Evolutionary conservation across 2,329 filamentous ascomycete species (phyloP).

Genomic region (Hypoxylon sp.): DNA sequence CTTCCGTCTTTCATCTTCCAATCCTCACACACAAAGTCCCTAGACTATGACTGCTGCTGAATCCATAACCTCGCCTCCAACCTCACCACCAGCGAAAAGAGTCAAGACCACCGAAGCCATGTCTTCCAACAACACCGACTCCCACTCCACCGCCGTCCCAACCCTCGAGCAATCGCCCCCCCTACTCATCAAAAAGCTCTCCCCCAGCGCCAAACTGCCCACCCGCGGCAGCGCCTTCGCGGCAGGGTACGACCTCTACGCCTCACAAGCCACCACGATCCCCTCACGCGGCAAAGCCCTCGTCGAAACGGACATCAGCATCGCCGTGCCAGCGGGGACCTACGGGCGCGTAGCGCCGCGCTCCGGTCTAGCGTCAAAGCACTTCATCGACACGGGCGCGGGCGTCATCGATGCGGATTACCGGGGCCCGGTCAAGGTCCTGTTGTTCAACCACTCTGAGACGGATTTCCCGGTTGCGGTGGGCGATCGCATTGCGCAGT

Average conservation of each 20-base stretch:
- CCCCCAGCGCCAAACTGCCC: constrained; percentile 81
- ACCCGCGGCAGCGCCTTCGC: constrained; percentile 91
- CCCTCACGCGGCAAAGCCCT: constrained; percentile 86
- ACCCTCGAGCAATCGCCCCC: constrained; percentile 64
- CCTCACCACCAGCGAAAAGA: constrained; percentile 84
- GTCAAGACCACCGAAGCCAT: constrained; percentile 68
- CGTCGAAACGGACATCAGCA: constrained; percentile 90
- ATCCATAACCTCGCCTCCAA: constrained; percentile 67
- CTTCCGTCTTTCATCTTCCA: constrained; percentile 11
- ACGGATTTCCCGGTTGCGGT: constrained; percentile 83
- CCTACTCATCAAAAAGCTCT: constrained; percentile 90
- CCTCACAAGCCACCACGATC: constrained; percentile 78
- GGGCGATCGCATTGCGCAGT: constrained; percentile 92
- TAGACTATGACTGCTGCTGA: constrained; percentile 54
- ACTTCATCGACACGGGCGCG: constrained; percentile 96
- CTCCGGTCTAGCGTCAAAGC: constrained; percentile 90
- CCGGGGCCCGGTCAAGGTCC: constrained; percentile 90
- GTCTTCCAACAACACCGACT: constrained; percentile 52
- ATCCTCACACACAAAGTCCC: constrained; percentile 10
- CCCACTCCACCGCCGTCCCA: constrained; percentile 46
- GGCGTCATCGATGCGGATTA: constrained; percentile 99
- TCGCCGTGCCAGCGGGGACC: constrained; percentile 90
- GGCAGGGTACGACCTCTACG: constrained; percentile 95
- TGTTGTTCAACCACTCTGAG: constrained; percentile 93
- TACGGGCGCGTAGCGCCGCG: constrained; percentile 93